phyloP scores from a whole-genome alignment of 192 early-diverging fungal genomes.

The Radiomyces spectabilis region DNA sequence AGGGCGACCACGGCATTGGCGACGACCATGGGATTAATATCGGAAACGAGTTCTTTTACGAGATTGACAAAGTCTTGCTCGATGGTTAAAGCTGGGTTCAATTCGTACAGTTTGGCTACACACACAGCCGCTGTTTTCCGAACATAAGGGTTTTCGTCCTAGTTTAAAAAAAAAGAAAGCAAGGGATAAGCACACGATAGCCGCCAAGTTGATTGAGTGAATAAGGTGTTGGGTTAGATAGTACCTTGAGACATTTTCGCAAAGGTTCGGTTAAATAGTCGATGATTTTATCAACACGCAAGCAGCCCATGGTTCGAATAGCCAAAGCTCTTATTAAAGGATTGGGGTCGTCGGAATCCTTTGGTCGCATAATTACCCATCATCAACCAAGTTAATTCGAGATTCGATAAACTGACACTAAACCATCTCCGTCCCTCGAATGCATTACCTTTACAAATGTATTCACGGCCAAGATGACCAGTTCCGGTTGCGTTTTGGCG shows the following conservation, averaged over 20 bases:
- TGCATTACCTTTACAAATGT: slow-evolving; percentile 86
- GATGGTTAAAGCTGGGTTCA: slow-evolving; percentile 75
- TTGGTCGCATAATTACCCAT: no score
- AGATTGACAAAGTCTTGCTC: slow-evolving; percentile 89
- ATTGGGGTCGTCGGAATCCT: slow-evolving; percentile 92
- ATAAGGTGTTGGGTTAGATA: no score
- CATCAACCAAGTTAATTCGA: neutral
- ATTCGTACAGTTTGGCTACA: slow-evolving; percentile 93
- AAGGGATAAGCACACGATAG: neutral
- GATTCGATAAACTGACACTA: no score
- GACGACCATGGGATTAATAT: slow-evolving; percentile 95
- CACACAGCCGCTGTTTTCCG: slow-evolving; percentile 95
- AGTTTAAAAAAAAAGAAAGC: neutral
- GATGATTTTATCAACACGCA: slow-evolving; percentile 91
- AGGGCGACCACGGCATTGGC: slow-evolving; percentile 93
- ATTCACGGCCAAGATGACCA: slow-evolving; percentile 94
- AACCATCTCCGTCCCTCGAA: no score
- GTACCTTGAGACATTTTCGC: slow-evolving; percentile 76
- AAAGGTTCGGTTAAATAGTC: slow-evolving; percentile 92
- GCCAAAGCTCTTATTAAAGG: slow-evolving; percentile 93
- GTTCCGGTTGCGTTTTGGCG: slow-evolving; percentile 91
- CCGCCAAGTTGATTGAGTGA: neutral
- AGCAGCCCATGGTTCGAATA: slow-evolving; percentile 97
- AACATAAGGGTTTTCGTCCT: slow-evolving; percentile 95
- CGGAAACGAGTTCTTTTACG: slow-evolving; percentile 85